Percentiles rank a stretch among this genome's conserved stretches.
Evolutionary conservation across 1,284 basidiomycete species (phyloP).

Genomic region (Sanghuangporus sanghuang): DNA sequence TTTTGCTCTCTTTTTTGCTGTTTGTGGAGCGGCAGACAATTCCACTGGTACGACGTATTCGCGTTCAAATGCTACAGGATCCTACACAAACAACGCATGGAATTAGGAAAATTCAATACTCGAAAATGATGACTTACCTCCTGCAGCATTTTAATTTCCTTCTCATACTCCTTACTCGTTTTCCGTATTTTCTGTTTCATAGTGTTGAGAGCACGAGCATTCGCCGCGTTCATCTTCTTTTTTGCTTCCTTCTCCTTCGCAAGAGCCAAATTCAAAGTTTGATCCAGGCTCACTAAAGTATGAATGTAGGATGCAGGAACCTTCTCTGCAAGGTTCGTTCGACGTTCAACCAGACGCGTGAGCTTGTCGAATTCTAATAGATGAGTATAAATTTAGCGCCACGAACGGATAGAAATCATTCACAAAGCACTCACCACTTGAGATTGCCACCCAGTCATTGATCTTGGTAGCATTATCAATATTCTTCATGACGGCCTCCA

Average conservation of each 20-base stretch:
- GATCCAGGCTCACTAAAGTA: constrained; percentile 74
- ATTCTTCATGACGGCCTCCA: constrained; percentile 82
- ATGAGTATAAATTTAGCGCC: background rate
- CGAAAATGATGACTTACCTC: constrained; percentile 41
- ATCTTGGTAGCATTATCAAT: constrained; percentile 97
- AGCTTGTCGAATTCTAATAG: constrained; percentile 94
- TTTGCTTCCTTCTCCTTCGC: constrained; percentile 83
- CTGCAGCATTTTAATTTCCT: constrained; percentile 75
- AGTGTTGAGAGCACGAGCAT: constrained; percentile 90
- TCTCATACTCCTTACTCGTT: constrained; percentile 85
- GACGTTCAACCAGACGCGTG: constrained; percentile 83
- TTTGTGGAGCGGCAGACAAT: constrained; percentile 31
- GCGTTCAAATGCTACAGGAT: constrained; percentile 84
- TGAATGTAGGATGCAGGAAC: constrained; percentile 87
- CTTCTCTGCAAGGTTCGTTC: constrained; percentile 82
- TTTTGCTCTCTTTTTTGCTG: constrained; percentile 41
- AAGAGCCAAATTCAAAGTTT: constrained; percentile 68
- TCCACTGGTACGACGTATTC: constrained; percentile 60
- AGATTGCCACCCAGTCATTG: constrained; percentile 94
- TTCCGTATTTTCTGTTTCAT: constrained; percentile 99
- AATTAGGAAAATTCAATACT: background rate
- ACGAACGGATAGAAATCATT: constrained; percentile 4
- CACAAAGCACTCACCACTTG: constrained; percentile 55
- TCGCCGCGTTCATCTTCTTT: constrained; percentile 97
- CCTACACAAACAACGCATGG: constrained; percentile 38